Evolutionary conservation across 768 basidiomycete species (phyloP).

Genomic region (Coprinopsis sp.): DNA sequence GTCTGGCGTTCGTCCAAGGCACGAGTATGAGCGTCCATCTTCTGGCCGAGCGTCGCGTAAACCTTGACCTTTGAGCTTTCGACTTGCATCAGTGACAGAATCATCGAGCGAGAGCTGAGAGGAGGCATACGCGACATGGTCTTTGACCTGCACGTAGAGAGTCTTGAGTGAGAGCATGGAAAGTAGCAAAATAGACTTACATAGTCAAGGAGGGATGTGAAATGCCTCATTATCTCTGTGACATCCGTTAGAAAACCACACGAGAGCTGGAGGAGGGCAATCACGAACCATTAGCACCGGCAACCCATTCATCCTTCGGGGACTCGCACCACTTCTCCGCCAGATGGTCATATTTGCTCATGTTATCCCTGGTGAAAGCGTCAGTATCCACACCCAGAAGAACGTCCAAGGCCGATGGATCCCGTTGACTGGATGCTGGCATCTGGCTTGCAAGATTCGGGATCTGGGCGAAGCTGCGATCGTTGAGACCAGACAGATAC

Average conservation of each 20-base stretch:
- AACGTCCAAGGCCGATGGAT: conserved; percentile 24
- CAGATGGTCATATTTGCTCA: conserved; percentile 40
- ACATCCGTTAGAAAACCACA: not conserved
- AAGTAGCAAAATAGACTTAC: conserved; percentile 27
- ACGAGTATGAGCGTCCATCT: conserved; percentile 36
- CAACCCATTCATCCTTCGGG: conserved; percentile 48
- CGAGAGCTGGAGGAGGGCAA: not conserved
- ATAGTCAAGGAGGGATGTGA: conserved; percentile 43
- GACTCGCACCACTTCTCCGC: conserved; percentile 47
- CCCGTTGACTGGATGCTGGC: not conserved
- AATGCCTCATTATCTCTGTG: conserved; percentile 40
- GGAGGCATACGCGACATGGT: conserved; percentile 35
- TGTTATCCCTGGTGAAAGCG: conserved; percentile 33
- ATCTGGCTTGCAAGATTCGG: conserved; percentile 3
- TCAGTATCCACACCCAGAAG: conserved; percentile 43
- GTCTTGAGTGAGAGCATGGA: not conserved
- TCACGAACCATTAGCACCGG: conserved; percentile 45
- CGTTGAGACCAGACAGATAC: not conserved
- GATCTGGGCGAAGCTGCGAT: not conserved
- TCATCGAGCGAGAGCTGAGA: not conserved
- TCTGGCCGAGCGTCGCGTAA: conserved; percentile 39
- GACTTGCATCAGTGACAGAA: not conserved
- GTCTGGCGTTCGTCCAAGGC: conserved; percentile 38
- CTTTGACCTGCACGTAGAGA: conserved; percentile 34
- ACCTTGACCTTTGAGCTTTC: conserved; percentile 43